Base-by-base conservation (phyloP, 176 grass and related monocot genomes). In the Cocos nucifera region DNA sequence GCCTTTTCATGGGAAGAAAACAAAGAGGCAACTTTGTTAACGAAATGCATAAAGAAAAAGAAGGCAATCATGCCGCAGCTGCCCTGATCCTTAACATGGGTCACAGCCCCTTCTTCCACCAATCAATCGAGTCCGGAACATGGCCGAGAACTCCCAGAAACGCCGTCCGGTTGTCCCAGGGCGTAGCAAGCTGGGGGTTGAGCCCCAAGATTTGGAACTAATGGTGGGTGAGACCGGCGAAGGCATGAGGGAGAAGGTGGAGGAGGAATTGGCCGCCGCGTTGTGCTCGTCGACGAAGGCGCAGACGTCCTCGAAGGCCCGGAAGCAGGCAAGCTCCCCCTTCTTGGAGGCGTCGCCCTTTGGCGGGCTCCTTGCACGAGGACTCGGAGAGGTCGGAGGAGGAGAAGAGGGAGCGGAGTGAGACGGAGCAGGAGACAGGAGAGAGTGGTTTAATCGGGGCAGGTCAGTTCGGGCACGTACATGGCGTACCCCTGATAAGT, bases 1-100 rank as follows among this genome's bases (percentile, higher is more conserved):
- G 9, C 10, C 12, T 14, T 44, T 44, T 44, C 9, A 12, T 44
- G 8, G 35, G 35, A 44, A 39, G 9, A 10, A 39, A 12, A 10
- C 35, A 39, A 10, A 44, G 6, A 44, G 6, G 2, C 8, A 44
- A 12, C 35, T 14, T 44, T 44, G 0, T 44, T 1, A 44, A 44
- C 6, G 35, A 44, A 44, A 44, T 44, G 35, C 2, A 44, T 44
- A 44, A 44, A 44, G 35, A 44, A 44, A 44, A 44, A 44, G 3
- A 14, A 44, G 9, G 35, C 35, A 3, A 19, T 51, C 80, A 81
- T 79, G 85, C 86, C 81, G 59, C 86, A 89, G 70, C 78, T 81
- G 22, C 78, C 81, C 67, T 90, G 87, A 62, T 90, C 82, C 72
- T 85, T 90, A 64, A 90, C 69, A 15, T 63, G 53, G 64, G 79